phyloP scores from a whole-genome alignment of 345 rosid species.

The Citrus medica region DNA sequence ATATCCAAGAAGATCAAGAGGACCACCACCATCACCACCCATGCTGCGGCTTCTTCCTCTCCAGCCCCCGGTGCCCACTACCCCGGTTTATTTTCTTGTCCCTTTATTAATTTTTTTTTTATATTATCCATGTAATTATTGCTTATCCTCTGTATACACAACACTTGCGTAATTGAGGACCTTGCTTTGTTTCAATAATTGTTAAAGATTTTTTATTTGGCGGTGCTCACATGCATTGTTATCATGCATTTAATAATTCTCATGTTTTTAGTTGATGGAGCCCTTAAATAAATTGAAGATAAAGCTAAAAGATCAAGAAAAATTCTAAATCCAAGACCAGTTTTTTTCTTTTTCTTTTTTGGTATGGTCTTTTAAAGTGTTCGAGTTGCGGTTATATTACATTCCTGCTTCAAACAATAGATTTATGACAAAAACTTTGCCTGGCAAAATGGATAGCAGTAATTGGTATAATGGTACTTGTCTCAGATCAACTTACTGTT shows the following conservation, averaged over 20 bases:
- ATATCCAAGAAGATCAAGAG: neutral
- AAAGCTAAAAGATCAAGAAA: too few species aligned
- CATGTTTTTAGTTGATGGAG: too few species aligned
- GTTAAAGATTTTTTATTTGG: neutral
- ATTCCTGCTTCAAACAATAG: neutral
- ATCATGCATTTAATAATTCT: neutral
- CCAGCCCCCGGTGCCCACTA: neutral
- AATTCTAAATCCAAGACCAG: too few species aligned
- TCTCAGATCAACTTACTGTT: neutral
- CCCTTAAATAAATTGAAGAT: neutral
- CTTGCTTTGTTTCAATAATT: neutral
- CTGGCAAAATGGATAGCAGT: neutral
- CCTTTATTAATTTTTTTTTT: neutral
- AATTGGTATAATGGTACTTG: neutral
- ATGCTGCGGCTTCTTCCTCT: slow-evolving; percentile 10
- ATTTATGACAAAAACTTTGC: neutral
- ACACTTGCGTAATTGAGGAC: neutral
- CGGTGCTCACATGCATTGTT: neutral
- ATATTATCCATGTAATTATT: neutral
- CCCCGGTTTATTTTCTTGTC: neutral
- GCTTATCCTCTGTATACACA: neutral
- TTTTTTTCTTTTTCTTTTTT: too few species aligned
- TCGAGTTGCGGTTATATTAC: neutral
- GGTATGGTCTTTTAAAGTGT: too few species aligned
- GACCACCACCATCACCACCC: neutral